Base-by-base conservation (phyloP, 2,329 filamentous ascomycete genomes). In the Ceratocystis smalleyi region DNA sequence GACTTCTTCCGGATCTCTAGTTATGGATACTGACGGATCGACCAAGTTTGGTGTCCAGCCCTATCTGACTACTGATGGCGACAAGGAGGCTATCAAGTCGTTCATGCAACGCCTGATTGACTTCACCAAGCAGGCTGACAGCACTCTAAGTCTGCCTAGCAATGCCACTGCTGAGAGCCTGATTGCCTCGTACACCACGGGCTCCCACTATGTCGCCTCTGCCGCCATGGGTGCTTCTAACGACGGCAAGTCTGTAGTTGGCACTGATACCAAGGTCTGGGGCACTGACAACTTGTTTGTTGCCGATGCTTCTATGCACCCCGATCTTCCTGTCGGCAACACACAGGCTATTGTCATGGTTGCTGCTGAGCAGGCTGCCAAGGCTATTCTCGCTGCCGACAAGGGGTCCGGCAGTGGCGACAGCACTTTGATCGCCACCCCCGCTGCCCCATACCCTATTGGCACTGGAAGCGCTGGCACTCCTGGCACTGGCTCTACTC, bases 261-360 rank as follows among this genome's bases (percentile, higher is more conserved):
- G 87, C 68, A 71, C 77, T 8, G 76, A 87, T 73, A 81, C 83
- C 66, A 81, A 80, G 72, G 83, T 87, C 4, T 87, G 82, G 70
- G 84, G 84, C 51, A 87, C 82, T 0, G 82, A 86, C 69, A 87
- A 87, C 73, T 75, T 87, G 55, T 86, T 84, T 69, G 80, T 87
- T 17, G 82, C 87, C 4, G 85, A 88, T 69, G 85, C 81, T 0
- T 81, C 80, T 66, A 84, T 88, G 69, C 85, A 87, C 75, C 85
- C 86, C 0, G 85, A 85, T 67, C 81, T 87, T 68, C 78, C 83
- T 2, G 84, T 83, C 0, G 83, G 84, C 19, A 89, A 89, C 74
- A 86, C 86, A 1, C 81, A 82, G 61, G 80, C 83, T 0, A 80
- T 83, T 49, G 82, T 87, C 69, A 83, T 87, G 71, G 77, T 84